These are phyloP conservation scores for Ceratocystis harringtonii DNA, from an alignment of 2,329 filamentous ascomycete species.

Conservation along the genomic window DNA sequence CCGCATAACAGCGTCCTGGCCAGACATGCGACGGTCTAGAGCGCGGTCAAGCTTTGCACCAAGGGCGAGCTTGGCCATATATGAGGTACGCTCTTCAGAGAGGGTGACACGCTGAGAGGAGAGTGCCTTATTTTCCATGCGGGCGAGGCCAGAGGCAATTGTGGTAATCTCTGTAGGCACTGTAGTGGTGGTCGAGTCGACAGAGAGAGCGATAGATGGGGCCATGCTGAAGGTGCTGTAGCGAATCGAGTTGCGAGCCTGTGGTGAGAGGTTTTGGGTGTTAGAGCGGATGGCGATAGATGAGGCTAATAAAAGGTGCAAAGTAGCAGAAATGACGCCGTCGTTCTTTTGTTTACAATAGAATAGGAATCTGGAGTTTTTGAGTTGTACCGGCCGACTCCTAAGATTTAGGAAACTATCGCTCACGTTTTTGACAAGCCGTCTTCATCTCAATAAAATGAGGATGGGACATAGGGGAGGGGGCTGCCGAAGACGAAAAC, in stretches of 20 bases:
- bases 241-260: constrained; percentile 40
- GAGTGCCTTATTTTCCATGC: constrained; percentile 80
- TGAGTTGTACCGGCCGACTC: no score
- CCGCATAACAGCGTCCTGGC: constrained; percentile 79
- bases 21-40: constrained; percentile 68
- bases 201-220: constrained; percentile 36
- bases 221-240: constrained; percentile 48
- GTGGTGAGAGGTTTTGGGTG: constrained; percentile 17
- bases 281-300: constrained; percentile 1
- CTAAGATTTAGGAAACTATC: no score
- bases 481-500: background rate
- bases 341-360: no score
- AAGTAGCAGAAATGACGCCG: constrained; percentile 9
- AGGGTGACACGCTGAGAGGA: constrained; percentile 66
- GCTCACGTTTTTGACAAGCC: no score
- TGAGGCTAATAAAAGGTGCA: background rate
- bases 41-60: constrained; percentile 84
- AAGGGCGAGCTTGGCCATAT: constrained; percentile 71
- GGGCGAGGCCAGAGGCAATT: constrained; percentile 66
- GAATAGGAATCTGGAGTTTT: no score
- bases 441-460: background rate
- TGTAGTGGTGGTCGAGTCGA: constrained; percentile 31
- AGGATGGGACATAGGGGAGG: background rate
- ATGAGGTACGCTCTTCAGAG: constrained; percentile 64
- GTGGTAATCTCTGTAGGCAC: constrained; percentile 42